Evolutionary conservation across 176 grass and related monocot genomes (phyloP).

Genomic region (Alloteropsis semialata): DNA sequence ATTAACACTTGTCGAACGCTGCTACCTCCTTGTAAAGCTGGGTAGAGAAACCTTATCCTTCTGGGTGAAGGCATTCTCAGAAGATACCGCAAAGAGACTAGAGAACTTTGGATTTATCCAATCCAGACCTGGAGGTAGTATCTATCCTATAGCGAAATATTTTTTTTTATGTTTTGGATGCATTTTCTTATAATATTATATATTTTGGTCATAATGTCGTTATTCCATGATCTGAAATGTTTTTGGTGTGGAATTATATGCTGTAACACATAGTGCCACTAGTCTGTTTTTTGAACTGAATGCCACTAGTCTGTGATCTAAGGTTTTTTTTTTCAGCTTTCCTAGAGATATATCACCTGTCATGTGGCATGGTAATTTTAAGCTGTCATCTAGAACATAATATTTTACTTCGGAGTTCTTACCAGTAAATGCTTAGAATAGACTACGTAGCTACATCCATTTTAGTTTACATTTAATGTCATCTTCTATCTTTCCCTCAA

Average conservation of each 20-base stretch:
- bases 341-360: neutral
- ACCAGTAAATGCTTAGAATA: constrained; percentile 2
- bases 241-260: neutral
- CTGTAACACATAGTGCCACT: neutral
- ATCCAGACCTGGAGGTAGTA: constrained; percentile 97
- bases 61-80: constrained; percentile 99
- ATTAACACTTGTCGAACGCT: constrained; percentile 13
- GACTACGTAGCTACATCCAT: neutral
- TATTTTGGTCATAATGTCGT: constrained; percentile 11
- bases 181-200: constrained; percentile 17
- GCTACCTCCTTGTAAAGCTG: constrained; percentile 63
- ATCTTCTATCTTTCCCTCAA: neutral
- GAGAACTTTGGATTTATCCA: constrained; percentile 99
- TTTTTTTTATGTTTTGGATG: constrained; percentile 19
- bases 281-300: too few species aligned
- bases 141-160: neutral
- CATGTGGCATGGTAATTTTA: constrained; percentile 6
- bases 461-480: neutral
- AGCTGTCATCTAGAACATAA: neutral
- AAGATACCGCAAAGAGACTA: constrained; percentile 97
- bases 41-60: constrained; percentile 96
- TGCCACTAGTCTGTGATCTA: constrained; percentile 12
- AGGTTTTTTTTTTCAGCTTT: neutral
- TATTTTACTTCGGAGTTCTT: neutral
- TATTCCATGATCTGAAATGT: constrained; percentile 6